Evolutionary conservation across 2,329 filamentous ascomycete species (phyloP).

Genomic region (Teratosphaeria viscida): DNA sequence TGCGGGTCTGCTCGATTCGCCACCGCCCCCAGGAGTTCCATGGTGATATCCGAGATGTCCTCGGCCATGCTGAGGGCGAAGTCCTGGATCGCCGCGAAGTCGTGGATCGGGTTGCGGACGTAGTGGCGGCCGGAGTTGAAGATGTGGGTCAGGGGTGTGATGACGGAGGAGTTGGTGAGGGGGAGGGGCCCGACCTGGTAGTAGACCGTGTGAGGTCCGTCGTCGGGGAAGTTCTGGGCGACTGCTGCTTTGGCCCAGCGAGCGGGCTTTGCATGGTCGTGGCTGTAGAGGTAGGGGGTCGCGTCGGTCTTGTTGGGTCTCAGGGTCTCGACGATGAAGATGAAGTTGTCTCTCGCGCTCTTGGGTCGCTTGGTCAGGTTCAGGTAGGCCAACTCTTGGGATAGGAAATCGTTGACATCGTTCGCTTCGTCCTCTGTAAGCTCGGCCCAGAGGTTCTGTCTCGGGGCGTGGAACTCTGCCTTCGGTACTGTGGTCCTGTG

Average conservation of each 20-base stretch:
- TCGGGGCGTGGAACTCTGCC: constrained; percentile 26
- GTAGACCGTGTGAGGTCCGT: constrained; percentile 31
- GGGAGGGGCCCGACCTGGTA: constrained; percentile 43
- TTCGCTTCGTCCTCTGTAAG: constrained; percentile 29
- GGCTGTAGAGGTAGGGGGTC: constrained; percentile 34
- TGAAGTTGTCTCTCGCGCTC: constrained; percentile 16
- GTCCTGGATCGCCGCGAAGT: constrained; percentile 15
- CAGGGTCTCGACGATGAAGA: constrained; percentile 29
- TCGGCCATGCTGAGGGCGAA: constrained; percentile 20
- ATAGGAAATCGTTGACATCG: constrained; percentile 32
- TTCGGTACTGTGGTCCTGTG: constrained; percentile 1
- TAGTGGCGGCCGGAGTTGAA: constrained; percentile 31
- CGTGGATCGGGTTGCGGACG: constrained; percentile 20
- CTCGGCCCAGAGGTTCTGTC: constrained; percentile 34
- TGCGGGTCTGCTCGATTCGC: constrained; percentile 29
- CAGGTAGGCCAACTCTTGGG: constrained; percentile 20
- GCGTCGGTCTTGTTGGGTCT: constrained; percentile 42
- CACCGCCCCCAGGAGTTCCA: constrained; percentile 35
- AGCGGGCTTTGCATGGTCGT: constrained; percentile 21
- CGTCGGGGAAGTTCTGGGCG: constrained; percentile 28
- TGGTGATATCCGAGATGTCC: constrained; percentile 33
- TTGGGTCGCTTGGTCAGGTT: constrained; percentile 17
- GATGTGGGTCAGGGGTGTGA: constrained; percentile 33
- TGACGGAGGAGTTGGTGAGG: constrained; percentile 28
- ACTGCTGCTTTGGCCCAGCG: constrained; percentile 38